These are phyloP conservation scores for Davidsoniella eucalypti DNA, from an alignment of 2,329 filamentous ascomycete species.

Conservation along the genomic window DNA sequence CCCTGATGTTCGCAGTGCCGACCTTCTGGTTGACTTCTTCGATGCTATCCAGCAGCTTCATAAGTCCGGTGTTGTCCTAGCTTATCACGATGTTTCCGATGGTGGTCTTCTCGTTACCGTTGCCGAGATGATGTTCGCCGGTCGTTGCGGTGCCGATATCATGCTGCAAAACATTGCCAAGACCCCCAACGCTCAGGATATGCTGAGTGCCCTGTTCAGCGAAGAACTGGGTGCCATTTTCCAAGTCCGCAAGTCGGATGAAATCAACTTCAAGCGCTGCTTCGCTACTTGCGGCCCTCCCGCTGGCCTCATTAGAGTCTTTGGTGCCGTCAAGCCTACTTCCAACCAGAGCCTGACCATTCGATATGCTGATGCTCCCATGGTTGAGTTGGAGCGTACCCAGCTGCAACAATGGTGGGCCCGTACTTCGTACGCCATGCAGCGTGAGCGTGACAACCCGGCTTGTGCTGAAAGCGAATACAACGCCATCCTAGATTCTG, in stretches of 20 bases:
- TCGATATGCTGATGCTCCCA: constrained; percentile 48
- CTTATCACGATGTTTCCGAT: constrained; percentile 89
- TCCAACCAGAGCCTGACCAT: constrained; percentile 63
- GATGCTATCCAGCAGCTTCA: constrained; percentile 60
- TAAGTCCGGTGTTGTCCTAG: constrained; percentile 51
- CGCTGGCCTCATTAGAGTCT: constrained; percentile 63
- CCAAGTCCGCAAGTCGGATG: constrained; percentile 74
- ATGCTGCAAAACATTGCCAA: constrained; percentile 60
- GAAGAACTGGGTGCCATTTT: constrained; percentile 94
- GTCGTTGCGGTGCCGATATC: constrained; percentile 72
- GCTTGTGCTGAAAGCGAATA: constrained; percentile 74
- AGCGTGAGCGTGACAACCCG: constrained; percentile 77
- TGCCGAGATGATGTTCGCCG: constrained; percentile 96
- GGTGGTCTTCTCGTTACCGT: constrained; percentile 82
- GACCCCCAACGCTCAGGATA: constrained; percentile 41
- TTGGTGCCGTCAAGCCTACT: constrained; percentile 56
- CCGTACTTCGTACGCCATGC: constrained; percentile 78
- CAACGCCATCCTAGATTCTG: constrained; percentile 53
- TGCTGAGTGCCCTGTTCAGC: constrained; percentile 76
- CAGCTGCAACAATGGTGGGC: constrained; percentile 80
- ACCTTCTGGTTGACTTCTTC: constrained; percentile 76
- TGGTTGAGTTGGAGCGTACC: constrained; percentile 53
- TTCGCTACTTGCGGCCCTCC: constrained; percentile 84
- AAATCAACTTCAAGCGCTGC: constrained; percentile 71
- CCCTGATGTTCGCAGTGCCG: constrained; percentile 70